Percentiles rank a stretch among this genome's conserved stretches.
Conservation (phyloP, 2,329 filamentous ascomycete genomes). For the Paecilomyces dactylethromorphus region DNA sequence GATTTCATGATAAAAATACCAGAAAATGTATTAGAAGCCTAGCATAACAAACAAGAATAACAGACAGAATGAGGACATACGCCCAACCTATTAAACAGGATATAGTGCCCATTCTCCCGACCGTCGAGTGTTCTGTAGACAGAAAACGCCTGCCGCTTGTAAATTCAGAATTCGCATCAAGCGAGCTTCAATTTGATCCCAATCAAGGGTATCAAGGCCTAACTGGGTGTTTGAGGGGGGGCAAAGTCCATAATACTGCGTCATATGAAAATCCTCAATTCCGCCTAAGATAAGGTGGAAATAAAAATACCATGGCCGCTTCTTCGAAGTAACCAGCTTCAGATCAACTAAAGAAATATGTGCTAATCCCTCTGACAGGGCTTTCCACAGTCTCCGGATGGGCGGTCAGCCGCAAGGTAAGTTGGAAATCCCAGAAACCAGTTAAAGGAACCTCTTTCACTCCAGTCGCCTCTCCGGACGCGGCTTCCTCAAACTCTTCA, state of each 20-base stretch:
- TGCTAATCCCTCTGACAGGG: not conserved
- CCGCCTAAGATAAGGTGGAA: not conserved
- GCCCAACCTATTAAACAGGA: not conserved
- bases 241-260: not conserved
- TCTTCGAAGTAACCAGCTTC: not conserved
- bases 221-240: not conserved
- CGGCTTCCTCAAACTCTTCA: constrained; percentile 67
- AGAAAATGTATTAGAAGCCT: not conserved
- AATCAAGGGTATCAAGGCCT: not conserved
- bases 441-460: not conserved
- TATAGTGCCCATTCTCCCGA: not conserved
- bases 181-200: not conserved
- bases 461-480: constrained; percentile 30
- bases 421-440: not conserved
- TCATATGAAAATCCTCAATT: not conserved
- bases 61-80: not conserved
- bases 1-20: not conserved
- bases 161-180: not conserved
- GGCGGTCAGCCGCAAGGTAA: not conserved
- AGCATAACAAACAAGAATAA: not conserved
- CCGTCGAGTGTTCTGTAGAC: not conserved
- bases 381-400: not conserved
- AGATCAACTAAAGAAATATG: not conserved
- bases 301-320: not conserved
- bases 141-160: not conserved